Percentiles rank a stretch among this genome's conserved stretches.
phyloP scores from a whole-genome alignment of 768 basidiomycete genomes.

The Russula griseocarnosa region DNA sequence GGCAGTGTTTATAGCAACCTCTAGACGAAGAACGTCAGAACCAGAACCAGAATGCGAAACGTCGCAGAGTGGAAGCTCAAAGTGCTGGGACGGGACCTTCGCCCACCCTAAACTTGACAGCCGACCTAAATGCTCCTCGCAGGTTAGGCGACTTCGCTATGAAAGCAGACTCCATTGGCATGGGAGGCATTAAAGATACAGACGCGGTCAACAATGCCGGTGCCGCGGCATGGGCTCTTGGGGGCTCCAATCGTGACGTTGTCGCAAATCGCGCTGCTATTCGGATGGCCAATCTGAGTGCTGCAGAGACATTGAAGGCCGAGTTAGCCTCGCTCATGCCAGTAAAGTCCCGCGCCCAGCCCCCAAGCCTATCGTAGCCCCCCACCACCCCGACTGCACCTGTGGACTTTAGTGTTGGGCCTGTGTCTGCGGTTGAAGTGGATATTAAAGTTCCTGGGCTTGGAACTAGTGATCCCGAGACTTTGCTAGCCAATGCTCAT shows the following conservation, averaged over 20 bases:
- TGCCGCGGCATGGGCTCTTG: slow-evolving; percentile 66
- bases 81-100: slow-evolving; percentile 45
- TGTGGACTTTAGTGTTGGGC: slow-evolving; percentile 30
- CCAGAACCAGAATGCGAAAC: slow-evolving; percentile 82
- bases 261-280: slow-evolving; percentile 87
- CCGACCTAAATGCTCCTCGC: slow-evolving; percentile 42
- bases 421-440: slow-evolving; percentile 25
- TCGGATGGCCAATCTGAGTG: slow-evolving; percentile 94
- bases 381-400: slow-evolving; percentile 22
- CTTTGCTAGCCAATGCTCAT: slow-evolving; percentile 2
- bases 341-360: slow-evolving; percentile 35
- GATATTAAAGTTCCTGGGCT: slow-evolving; percentile 39
- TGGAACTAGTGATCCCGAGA: slow-evolving; percentile 30
- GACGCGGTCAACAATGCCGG: slow-evolving; percentile 57
- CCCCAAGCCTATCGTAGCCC: slow-evolving; percentile 29
- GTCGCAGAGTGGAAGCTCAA: slow-evolving; percentile 64
- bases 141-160: slow-evolving; percentile 59
- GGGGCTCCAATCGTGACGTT: slow-evolving; percentile 84
- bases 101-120: slow-evolving; percentile 46
- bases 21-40: slow-evolving; percentile 93
- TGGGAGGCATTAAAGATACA: slow-evolving; percentile 58
- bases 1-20: slow-evolving; percentile 19
- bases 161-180: slow-evolving; percentile 72
- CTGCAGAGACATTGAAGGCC: slow-evolving; percentile 89
- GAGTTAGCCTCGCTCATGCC: slow-evolving; percentile 63